phyloP scores from a whole-genome alignment of 176 grass and related monocot genomes.

The Olyra latifolia region DNA sequence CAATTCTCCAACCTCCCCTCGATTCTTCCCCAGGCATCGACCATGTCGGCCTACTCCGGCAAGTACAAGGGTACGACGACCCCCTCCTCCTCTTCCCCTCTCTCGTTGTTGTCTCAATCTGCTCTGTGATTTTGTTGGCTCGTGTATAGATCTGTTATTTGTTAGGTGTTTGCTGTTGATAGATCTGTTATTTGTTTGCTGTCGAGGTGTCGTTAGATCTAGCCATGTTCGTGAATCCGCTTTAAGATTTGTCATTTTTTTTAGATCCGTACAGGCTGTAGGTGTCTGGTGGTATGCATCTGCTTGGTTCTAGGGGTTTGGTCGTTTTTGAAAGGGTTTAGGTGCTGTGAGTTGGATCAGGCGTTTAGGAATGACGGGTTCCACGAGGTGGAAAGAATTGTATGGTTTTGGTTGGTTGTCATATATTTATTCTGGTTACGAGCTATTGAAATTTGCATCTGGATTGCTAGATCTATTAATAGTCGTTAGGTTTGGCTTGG shows the following conservation, averaged over 20 bases:
- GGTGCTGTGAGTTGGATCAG: neutral
- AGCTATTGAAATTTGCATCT: neutral
- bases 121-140: neutral
- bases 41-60: slow-evolving; percentile 84
- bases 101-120: neutral
- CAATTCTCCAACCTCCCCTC: neutral
- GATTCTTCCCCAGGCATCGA: neutral
- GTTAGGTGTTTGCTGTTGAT: neutral
- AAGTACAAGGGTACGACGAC: slow-evolving; percentile 71
- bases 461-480: neutral
- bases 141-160: slow-evolving; percentile 47
- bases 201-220: neutral
- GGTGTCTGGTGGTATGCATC: neutral
- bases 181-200: slow-evolving; percentile 30
- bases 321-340: neutral
- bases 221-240: neutral
- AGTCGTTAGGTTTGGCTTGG: neutral
- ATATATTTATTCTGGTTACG: neutral
- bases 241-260: neutral
- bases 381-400: neutral
- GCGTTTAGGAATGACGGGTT: neutral
- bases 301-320: neutral
- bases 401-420: neutral
- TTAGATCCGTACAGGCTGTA: neutral
- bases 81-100: neutral